Evolutionary conservation across 2,329 filamentous ascomycete species (phyloP).

Genomic region (Tolypocladium pustulatum): DNA sequence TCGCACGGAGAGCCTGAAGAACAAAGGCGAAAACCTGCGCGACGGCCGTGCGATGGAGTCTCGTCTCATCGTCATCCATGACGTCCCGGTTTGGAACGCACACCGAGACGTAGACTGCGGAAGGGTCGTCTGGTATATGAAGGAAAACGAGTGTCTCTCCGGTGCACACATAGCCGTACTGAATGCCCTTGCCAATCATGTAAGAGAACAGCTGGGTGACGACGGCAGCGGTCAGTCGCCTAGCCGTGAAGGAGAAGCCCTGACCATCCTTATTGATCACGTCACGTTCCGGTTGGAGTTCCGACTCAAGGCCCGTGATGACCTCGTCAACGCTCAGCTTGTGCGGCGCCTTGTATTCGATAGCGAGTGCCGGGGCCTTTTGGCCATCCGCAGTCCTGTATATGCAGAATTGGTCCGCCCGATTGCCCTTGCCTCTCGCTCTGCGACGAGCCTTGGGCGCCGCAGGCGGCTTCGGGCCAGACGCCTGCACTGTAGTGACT

Average conservation of each 20-base stretch:
- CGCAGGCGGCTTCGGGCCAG: too few relatives aligned
- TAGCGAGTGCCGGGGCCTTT: background rate
- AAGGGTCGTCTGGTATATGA: constrained; percentile 19
- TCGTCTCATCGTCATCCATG: constrained; percentile 17
- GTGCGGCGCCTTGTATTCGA: constrained; percentile 16
- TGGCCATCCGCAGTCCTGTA: constrained; percentile 3
- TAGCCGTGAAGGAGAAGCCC: constrained; percentile 17
- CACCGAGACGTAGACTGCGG: constrained; percentile 20
- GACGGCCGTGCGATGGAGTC: constrained; percentile 25
- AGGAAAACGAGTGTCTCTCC: constrained; percentile 23
- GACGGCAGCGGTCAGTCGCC: constrained; percentile 20
- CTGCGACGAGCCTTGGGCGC: too few relatives aligned
- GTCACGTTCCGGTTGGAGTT: constrained; percentile 21
- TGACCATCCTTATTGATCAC: constrained; percentile 21
- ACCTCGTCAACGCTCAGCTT: constrained; percentile 23
- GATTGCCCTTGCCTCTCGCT: constrained; percentile 16
- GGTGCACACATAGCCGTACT: constrained; percentile 24
- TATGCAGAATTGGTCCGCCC: constrained; percentile 21
- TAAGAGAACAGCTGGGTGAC: constrained; percentile 29
- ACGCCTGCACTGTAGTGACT: too few relatives aligned
- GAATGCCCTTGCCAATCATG: constrained; percentile 23
- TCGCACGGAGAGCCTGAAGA: constrained; percentile 18
- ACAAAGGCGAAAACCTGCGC: constrained; percentile 27
- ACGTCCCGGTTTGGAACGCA: constrained; percentile 23
- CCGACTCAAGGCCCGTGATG: constrained; percentile 17